Percentiles rank a stretch among this genome's conserved stretches.
Conservation (phyloP, 495 filamentous ascomycete species). For the Penicillium simplicissimum region DNA sequence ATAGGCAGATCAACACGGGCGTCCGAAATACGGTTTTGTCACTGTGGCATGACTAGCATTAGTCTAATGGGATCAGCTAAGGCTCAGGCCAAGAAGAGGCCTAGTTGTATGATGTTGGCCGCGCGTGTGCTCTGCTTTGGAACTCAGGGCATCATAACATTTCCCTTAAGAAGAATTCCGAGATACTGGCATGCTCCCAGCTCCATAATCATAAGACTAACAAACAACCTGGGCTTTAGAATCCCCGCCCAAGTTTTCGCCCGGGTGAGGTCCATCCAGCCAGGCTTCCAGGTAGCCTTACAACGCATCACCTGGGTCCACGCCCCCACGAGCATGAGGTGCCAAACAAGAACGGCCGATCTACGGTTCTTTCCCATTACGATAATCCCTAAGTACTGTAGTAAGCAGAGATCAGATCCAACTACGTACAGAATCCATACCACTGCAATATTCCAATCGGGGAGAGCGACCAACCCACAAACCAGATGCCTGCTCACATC, state of each 20-base stretch:
- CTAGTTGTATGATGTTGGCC: background rate
- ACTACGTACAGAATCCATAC: background rate
- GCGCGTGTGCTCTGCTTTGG: background rate
- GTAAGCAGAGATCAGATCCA: background rate
- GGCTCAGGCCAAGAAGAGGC: background rate
- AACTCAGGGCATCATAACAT: background rate
- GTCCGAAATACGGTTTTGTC: background rate
- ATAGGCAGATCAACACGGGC: background rate
- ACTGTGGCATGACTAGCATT: background rate
- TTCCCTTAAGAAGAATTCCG: background rate
- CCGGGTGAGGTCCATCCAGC: background rate
- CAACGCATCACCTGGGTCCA: constrained; percentile 11
- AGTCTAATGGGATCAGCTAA: background rate
- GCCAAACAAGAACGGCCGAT: background rate
- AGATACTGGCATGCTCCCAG: background rate
- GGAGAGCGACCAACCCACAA: background rate
- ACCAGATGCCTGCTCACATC: constrained; percentile 9
- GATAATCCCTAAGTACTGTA: too few relatives aligned
- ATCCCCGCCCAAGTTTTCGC: constrained; percentile 8
- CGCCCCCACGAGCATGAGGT: background rate
- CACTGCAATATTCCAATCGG: background rate
- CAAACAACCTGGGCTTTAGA: background rate
- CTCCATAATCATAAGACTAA: constrained; percentile 11
- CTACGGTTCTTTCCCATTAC: background rate
- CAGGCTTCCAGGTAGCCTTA: background rate